phyloP scores from a whole-genome alignment of 169 alveolate species.

The Amoebophrya sp. region DNA sequence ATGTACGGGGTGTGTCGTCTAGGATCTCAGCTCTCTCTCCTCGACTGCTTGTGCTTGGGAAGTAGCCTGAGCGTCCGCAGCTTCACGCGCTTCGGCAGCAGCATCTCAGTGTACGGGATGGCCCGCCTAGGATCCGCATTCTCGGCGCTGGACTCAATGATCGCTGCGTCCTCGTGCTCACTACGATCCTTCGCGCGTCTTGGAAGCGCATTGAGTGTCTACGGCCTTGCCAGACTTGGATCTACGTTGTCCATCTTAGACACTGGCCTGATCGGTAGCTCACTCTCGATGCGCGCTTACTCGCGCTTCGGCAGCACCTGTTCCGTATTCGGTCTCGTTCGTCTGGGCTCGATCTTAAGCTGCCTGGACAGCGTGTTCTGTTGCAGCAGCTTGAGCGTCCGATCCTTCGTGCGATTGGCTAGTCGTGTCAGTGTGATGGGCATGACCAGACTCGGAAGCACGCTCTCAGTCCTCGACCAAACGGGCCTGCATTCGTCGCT shows the following conservation, averaged over 20 bases:
- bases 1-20: neutral
- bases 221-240: slow-evolving; percentile 33
- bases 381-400: slow-evolving; percentile 5
- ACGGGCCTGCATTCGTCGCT: neutral
- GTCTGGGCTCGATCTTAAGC: neutral
- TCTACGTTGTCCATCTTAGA: neutral
- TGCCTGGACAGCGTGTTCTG: slow-evolving; percentile 27
- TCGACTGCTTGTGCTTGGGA: neutral
- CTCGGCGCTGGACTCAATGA: slow-evolving; percentile 37
- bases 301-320: neutral
- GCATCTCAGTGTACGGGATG: slow-evolving; percentile 14
- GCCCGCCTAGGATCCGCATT: slow-evolving; percentile 16
- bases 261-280: neutral
- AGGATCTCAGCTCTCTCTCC: neutral
- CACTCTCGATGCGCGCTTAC: neutral
- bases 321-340: neutral
- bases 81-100: neutral
- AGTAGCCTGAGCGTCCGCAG: neutral
- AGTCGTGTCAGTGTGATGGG: neutral
- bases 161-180: slow-evolving; percentile 13
- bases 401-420: neutral
- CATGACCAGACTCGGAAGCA: slow-evolving; percentile 21
- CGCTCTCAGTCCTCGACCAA: neutral
- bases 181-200: slow-evolving; percentile 20
- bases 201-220: slow-evolving; percentile 30